Evolutionary conservation across 331 rosid genomes (phyloP).

Genomic region (Spiraea crenata): DNA sequence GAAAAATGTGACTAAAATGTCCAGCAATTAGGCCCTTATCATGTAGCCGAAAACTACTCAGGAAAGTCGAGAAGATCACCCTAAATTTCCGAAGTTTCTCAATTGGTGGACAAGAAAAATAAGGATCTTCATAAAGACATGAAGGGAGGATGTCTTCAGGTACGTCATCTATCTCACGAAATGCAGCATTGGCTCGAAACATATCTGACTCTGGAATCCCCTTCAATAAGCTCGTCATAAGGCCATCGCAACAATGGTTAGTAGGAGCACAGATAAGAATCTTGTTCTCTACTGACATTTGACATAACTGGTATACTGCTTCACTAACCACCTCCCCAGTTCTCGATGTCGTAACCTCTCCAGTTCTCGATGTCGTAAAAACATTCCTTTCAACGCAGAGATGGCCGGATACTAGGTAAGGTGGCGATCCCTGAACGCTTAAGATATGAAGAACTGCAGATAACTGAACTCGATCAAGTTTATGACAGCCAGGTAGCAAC

Average conservation of each 20-base stretch:
- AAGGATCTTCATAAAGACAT: constrained; percentile 18
- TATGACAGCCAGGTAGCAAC: background rate
- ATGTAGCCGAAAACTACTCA: constrained; percentile 35
- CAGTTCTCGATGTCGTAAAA: constrained; percentile 5
- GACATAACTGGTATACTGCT: constrained; percentile 18
- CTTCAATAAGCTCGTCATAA: constrained; percentile 29
- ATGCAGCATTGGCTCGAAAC: constrained; percentile 41
- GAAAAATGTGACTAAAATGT: constrained; percentile 46
- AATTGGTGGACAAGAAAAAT: constrained; percentile 33
- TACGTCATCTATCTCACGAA: constrained; percentile 30
- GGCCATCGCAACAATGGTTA: constrained; percentile 32
- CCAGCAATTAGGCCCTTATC: constrained; percentile 37
- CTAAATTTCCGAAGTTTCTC: constrained; percentile 17
- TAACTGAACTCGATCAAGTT: background rate
- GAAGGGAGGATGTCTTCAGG: constrained; percentile 32
- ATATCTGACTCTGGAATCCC: constrained; percentile 26
- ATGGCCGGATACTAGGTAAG: constrained; percentile 35
- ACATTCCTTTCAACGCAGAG: background rate
- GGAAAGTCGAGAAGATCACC: constrained; percentile 40
- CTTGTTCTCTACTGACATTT: constrained; percentile 5
- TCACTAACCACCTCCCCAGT: constrained; percentile 24
- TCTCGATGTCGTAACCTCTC: constrained; percentile 8
- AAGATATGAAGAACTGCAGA: constrained; percentile 20
- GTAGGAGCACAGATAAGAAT: constrained; percentile 39
- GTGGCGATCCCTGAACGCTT: constrained; percentile 27